Evolutionary conservation across 805 yeast genomes (phyloP).

Genomic region (Geotrichum ghanense): DNA sequence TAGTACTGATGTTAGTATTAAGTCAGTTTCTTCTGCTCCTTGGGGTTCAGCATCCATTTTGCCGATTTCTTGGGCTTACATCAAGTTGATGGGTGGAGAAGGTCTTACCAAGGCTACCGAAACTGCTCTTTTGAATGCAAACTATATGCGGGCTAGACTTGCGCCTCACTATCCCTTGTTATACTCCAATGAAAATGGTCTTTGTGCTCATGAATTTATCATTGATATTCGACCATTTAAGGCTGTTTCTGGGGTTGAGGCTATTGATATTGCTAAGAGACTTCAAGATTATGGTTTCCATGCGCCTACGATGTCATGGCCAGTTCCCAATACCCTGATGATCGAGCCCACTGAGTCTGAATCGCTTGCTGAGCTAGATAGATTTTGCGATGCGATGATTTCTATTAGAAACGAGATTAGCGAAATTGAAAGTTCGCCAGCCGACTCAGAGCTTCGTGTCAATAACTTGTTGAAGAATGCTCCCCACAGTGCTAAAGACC

Average conservation of each 20-base stretch:
- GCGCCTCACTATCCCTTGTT: constrained; percentile 61
- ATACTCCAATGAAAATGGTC: constrained; percentile 54
- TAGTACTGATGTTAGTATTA: constrained; percentile 30
- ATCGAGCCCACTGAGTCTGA: constrained; percentile 97
- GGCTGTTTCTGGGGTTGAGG: constrained; percentile 64
- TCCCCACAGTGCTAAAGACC: constrained; percentile 81
- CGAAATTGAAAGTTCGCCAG: constrained; percentile 55
- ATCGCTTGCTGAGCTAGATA: constrained; percentile 73
- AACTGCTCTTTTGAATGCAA: constrained; percentile 88
- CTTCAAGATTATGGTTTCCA: constrained; percentile 97
- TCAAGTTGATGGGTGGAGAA: constrained; percentile 81
- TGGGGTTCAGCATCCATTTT: constrained; percentile 90
- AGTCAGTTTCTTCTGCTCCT: constrained; percentile 85
- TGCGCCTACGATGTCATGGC: constrained; percentile 98
- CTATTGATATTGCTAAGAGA: constrained; percentile 93
- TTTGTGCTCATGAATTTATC: constrained; percentile 95
- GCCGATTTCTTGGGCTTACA: constrained; percentile 90
- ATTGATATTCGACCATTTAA: constrained; percentile 83
- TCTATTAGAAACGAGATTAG: constrained; percentile 74
- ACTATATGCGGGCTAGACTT: constrained; percentile 81
- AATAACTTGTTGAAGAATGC: constrained; percentile 66
- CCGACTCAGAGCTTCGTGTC: constrained; percentile 32
- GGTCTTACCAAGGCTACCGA: constrained; percentile 82
- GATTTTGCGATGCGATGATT: constrained; percentile 81
- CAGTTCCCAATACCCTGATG: constrained; percentile 95